phyloP scores from a whole-genome alignment of 345 rosid species.

The Eucalyptus globulus region DNA sequence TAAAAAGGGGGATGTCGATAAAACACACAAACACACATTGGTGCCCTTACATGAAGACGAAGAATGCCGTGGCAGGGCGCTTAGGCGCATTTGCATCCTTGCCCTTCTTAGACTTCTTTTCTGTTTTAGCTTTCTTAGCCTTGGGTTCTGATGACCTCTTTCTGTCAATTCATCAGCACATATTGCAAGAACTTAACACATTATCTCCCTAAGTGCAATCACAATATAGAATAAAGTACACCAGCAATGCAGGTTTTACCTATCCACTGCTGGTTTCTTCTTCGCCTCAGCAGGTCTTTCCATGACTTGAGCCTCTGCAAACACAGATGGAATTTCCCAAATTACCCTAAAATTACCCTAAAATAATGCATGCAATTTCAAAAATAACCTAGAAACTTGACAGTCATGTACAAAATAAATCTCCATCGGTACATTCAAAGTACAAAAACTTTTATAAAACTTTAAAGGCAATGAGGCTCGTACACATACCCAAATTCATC shows the following conservation, averaged over 20 bases:
- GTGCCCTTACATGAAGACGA: conserved; percentile 52
- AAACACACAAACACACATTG: neutral
- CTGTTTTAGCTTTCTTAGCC: conserved; percentile 44
- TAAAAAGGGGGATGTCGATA: too few species aligned
- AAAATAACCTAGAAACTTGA: neutral
- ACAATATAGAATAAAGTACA: neutral
- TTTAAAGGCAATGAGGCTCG: neutral
- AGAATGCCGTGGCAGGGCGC: conserved; percentile 87
- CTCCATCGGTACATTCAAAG: neutral
- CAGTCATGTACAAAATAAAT: neutral
- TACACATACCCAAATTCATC: conserved; percentile 52
- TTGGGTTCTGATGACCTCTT: conserved; percentile 71
- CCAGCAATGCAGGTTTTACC: conserved; percentile 5
- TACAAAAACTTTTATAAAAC: too few species aligned
- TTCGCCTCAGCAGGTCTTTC: conserved; percentile 50
- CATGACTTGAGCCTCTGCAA: conserved; percentile 64
- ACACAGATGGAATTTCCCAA: neutral
- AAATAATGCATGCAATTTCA: neutral
- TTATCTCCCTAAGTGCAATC: neutral
- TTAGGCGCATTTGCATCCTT: conserved; percentile 41
- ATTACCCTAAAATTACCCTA: neutral
- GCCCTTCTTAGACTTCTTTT: conserved; percentile 34
- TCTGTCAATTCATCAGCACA: conserved; percentile 10
- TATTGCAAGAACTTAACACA: neutral
- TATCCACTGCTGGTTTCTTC: conserved; percentile 51